These are phyloP conservation scores for Rhypophila decipiens DNA, from an alignment of 495 filamentous ascomycete genomes.

Conservation along the genomic window DNA sequence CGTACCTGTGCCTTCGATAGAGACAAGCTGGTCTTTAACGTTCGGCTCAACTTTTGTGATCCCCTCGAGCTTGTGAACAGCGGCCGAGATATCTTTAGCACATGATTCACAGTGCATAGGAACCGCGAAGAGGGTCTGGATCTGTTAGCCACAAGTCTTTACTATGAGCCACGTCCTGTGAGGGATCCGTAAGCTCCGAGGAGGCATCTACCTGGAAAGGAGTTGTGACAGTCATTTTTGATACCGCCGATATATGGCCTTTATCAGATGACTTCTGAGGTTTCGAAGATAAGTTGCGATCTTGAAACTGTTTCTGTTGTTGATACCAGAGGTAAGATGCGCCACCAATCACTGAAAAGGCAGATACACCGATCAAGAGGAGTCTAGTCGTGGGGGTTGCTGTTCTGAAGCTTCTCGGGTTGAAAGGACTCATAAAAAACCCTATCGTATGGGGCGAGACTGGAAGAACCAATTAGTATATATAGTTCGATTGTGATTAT, in stretches of 20 bases:
- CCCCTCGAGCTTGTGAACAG: conserved; percentile 66
- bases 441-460: too few relatives aligned
- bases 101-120: conserved; percentile 86
- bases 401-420: too few relatives aligned
- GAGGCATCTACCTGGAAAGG: conserved; percentile 45
- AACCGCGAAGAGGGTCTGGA: conserved; percentile 90
- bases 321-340: conserved; percentile 11
- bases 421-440: too few relatives aligned
- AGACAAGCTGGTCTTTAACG: conserved; percentile 60
- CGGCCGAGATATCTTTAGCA: conserved; percentile 72
- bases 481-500: too few relatives aligned
- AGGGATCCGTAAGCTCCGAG: too few relatives aligned
- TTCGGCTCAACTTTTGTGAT: conserved; percentile 62
- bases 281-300: background rate
- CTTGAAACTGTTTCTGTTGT: conserved; percentile 3
- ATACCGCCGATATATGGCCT: background rate
- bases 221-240: conserved; percentile 30
- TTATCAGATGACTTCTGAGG: too few relatives aligned
- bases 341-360: too few relatives aligned
- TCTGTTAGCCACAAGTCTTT: too few relatives aligned
- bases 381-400: too few relatives aligned
- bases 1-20: conserved; percentile 61
- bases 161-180: too few relatives aligned
- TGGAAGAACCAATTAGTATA: too few relatives aligned
- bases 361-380: too few relatives aligned